Evolutionary conservation across 495 filamentous ascomycete species (phyloP), one percentile per base, ranked within the genome.

Genomic region (Penicillium simplicissimum): DNA sequence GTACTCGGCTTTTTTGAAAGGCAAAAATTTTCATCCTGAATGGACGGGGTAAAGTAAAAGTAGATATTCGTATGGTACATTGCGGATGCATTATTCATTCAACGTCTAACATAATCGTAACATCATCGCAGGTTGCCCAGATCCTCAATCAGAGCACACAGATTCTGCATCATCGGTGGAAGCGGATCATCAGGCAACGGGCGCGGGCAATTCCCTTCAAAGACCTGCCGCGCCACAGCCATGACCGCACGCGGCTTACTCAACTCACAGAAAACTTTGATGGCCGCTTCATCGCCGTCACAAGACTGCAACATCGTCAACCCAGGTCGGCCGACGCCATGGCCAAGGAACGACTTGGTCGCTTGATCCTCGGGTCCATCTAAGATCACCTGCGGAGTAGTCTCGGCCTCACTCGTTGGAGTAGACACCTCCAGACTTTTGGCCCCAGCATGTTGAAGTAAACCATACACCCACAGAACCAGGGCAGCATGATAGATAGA

Each of bases 381-480:
- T 76, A 69, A 61, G 15, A 40, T 4, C 21, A 67, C 38, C n/a
- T 13, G 15, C 1, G 64, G 57, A 1, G 52, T 14, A 4, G 1
- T 8, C 8, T 60, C 60, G 6, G 28, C 17, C 13, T 67, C 73
- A 74, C 49, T 80, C 48, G 37, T 48, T 55, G 62, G 58, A 14
- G 42, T 63, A 4, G 57, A 6, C 3, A 52, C 35, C 14, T 62
- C 53, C 8, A 51, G 43, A 7, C 38, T 28, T 38, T 48, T 54
- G 13, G 34, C 59, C 37, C 62, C 67, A 14, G 62, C 65, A 52
- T 63, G 67, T 28, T 65, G 61, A 31, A 82, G 58, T 1, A 85
- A 66, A 19, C 82, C 84, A 52, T 82, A 85, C 0, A 78, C 78
- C 86, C 86, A 87, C 17, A 87, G 68, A 4, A 79, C 78, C 45